Conservation (phyloP, 306 rosid species). For the Argentina anserina region DNA sequence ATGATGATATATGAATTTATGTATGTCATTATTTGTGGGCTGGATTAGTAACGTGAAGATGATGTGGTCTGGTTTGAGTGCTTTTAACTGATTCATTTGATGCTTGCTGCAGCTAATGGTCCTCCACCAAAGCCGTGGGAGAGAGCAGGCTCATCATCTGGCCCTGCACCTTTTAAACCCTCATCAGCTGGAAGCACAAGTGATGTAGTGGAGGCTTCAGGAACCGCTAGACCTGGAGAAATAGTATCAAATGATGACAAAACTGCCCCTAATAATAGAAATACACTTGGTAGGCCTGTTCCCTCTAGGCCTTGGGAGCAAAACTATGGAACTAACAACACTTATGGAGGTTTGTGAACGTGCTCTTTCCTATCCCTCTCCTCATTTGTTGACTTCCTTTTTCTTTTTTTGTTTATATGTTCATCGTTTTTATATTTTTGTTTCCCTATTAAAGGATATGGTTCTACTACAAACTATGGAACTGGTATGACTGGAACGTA, state of each 20-base stretch:
- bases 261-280: slow-evolving; percentile 42
- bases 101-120: slow-evolving; percentile 49
- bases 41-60: neutral
- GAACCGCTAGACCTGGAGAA: slow-evolving; percentile 94
- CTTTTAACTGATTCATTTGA: slow-evolving; percentile 9
- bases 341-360: slow-evolving; percentile 50
- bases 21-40: neutral
- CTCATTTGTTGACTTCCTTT: neutral
- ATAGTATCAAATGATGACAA: slow-evolving; percentile 66
- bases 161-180: slow-evolving; percentile 86
- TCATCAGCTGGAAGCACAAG: slow-evolving; percentile 83
- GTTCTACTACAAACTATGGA: slow-evolving; percentile 61
- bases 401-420: slow-evolving; percentile 10
- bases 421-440: neutral
- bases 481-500: slow-evolving; percentile 64
- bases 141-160: slow-evolving; percentile 70
- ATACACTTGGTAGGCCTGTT: slow-evolving; percentile 67
- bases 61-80: neutral
- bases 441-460: slow-evolving; percentile 43
- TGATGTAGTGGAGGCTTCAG: slow-evolving; percentile 92
- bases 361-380: neutral
- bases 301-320: slow-evolving; percentile 98
- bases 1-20: neutral
- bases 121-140: slow-evolving; percentile 98
- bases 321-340: slow-evolving; percentile 50